phyloP scores from a whole-genome alignment of 768 basidiomycete genomes.

The Arthromyces matolae region DNA sequence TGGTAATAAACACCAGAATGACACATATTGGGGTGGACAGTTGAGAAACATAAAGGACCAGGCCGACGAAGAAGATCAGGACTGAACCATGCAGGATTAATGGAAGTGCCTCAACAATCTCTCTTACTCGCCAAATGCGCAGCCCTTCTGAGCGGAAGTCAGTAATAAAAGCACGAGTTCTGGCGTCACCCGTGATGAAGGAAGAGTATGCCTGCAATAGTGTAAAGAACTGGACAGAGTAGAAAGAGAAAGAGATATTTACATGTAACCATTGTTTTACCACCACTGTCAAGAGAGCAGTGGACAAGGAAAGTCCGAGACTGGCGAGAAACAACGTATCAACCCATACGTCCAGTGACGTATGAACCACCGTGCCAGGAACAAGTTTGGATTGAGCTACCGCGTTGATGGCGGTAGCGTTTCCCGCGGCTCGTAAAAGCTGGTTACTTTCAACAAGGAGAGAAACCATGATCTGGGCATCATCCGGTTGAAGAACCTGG shows the following conservation, averaged over 20 bases:
- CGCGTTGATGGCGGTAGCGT: background rate
- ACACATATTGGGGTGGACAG: background rate
- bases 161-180: constrained; percentile 1
- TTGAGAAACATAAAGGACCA: constrained; percentile 8
- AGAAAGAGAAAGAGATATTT: background rate
- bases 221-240: background rate
- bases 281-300: constrained; percentile 3
- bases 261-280: constrained; percentile 6
- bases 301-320: background rate
- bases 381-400: background rate
- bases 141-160: constrained; percentile 12
- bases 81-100: constrained; percentile 15
- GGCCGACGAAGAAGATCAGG: constrained; percentile 18
- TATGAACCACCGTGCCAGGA: background rate
- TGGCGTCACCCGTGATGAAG: background rate
- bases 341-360: background rate
- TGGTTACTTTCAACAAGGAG: background rate
- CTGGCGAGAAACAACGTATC: constrained; percentile 1
- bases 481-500: constrained; percentile 15
- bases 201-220: constrained; percentile 4
- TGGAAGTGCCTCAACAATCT: constrained; percentile 13
- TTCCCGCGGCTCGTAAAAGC: background rate
- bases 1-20: background rate
- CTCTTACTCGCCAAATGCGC: constrained; percentile 7
- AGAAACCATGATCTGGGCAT: background rate